Conservation (phyloP, 2,329 filamentous ascomycete species). For the Pseudogymnoascus sp. region DNA sequence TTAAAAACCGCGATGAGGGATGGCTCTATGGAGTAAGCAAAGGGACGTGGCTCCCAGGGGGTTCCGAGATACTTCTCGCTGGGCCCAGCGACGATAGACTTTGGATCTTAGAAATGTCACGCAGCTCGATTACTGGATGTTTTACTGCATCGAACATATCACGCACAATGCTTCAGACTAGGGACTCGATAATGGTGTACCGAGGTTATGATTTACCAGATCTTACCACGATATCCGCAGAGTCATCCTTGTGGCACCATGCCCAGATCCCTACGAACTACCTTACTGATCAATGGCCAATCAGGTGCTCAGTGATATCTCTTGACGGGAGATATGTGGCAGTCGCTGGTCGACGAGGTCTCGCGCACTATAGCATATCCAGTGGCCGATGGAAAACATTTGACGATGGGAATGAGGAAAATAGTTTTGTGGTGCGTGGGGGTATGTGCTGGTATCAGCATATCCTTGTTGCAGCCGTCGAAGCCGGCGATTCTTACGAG, state of each 20-base stretch:
- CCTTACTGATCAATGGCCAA: slow-evolving; percentile 87
- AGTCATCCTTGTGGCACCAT: slow-evolving; percentile 91
- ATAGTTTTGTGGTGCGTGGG: slow-evolving; percentile 83
- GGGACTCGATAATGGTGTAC: slow-evolving; percentile 83
- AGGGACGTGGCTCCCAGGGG: slow-evolving; percentile 79
- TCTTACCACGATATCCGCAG: slow-evolving; percentile 82
- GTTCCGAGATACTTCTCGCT: slow-evolving; percentile 74
- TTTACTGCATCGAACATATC: slow-evolving; percentile 88
- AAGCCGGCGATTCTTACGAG: slow-evolving; percentile 72
- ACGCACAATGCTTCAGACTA: slow-evolving; percentile 80
- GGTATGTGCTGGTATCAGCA: slow-evolving; percentile 99
- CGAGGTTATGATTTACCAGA: slow-evolving; percentile 87
- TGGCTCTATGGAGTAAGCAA: slow-evolving; percentile 76
- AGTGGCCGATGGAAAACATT: slow-evolving; percentile 97
- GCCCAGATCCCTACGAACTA: slow-evolving; percentile 78
- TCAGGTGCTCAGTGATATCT: slow-evolving; percentile 78
- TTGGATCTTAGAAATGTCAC: slow-evolving; percentile 85
- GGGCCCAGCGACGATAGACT: slow-evolving; percentile 65
- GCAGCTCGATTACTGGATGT: slow-evolving; percentile 85
- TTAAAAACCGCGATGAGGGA: slow-evolving; percentile 61
- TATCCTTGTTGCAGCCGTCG: slow-evolving; percentile 86
- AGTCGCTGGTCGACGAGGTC: slow-evolving; percentile 82
- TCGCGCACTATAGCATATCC: slow-evolving; percentile 91
- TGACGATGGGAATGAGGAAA: slow-evolving; percentile 68
- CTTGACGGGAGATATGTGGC: slow-evolving; percentile 90